Evolutionary conservation across 2,329 filamentous ascomycete species (phyloP), one percentile per base, ranked within the genome.

Genomic region (Aciculosporium take): DNA sequence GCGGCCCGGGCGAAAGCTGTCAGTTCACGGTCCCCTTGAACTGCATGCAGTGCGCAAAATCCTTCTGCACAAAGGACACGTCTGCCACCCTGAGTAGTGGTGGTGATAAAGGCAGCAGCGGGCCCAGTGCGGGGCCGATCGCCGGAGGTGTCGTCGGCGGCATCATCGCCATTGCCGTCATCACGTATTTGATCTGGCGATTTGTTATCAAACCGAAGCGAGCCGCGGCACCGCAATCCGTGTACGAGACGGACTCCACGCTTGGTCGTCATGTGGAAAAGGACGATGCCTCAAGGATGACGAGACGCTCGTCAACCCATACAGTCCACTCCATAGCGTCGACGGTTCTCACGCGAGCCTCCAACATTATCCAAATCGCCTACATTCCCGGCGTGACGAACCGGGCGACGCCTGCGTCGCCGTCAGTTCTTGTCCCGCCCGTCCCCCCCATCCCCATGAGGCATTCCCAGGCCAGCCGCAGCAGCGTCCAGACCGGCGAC

Each of bases 331-430:
- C 89, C 10, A 86, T 98, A 56, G 91, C 91, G 13, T 95, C 88
- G 8, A 96, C 89, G 21, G 87, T 96, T 45, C 74, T 95, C 46
- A 96, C 91, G 15, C 80, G 91, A 47, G 91, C 91, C 37, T 96
- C 91, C 55, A 98, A 98, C 67, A 89, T 98, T 58, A 98, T 98
- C 54, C 91, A 96, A 64, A 98, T 98, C 62, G 91, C 91, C 42
- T 98, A 96, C 61, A 96, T 98, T 50, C 91, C 91, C 12, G 91
- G 91, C 45, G 88, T 96, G 53, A 95, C 86, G 46, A 95, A 95
- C 64, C 77, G 89, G 50, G 87, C 88, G 10, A 79, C 81, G 7
- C 83, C 84, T 5, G 80, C 82, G n/a, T 89, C 86, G 1, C 84
- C 85, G 3, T 79, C 77, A 30, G 67, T 86, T 17, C 73, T 89